Percentiles rank a stretch among this genome's conserved stretches.
Evolutionary conservation across 345 rosid species (phyloP).

Genomic region (Citrus reticulata): DNA sequence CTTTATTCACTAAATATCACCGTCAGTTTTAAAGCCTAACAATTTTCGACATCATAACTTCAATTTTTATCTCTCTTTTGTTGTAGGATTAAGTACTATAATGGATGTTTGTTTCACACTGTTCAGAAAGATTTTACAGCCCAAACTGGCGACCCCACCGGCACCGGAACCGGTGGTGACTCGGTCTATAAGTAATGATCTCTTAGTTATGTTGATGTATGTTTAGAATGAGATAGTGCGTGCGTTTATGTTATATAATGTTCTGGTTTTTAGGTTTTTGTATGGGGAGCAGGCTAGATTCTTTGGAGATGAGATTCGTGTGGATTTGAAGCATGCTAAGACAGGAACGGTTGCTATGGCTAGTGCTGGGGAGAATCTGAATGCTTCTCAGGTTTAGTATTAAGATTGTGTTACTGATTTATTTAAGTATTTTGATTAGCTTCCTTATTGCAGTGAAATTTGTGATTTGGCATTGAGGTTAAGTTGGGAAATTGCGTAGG

Average conservation of each 20-base stretch:
- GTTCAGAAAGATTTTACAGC: slow-evolving; percentile 91
- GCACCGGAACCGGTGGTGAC: slow-evolving; percentile 80
- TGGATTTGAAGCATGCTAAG: slow-evolving; percentile 78
- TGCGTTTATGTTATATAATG: not conserved
- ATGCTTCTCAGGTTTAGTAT: slow-evolving; percentile 84
- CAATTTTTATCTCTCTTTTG: not conserved
- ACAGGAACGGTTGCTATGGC: slow-evolving; percentile 94
- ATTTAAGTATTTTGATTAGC: not conserved
- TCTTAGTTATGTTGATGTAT: not conserved
- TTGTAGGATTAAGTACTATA: slow-evolving; percentile 79
- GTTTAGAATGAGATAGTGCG: not conserved
- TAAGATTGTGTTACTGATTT: not conserved
- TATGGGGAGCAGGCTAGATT: slow-evolving; percentile 94
- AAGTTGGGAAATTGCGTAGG: not conserved
- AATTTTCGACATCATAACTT: not conserved
- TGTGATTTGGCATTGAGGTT: not conserved
- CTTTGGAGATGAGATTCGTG: slow-evolving; percentile 81
- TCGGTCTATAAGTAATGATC: slow-evolving; percentile 74
- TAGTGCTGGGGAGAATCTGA: slow-evolving; percentile 91
- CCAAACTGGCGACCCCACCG: slow-evolving; percentile 86
- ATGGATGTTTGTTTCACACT: slow-evolving; percentile 81
- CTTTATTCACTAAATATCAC: not conserved
- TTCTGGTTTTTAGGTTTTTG: slow-evolving; percentile 47
- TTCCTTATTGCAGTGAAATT: not conserved
- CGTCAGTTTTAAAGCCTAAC: not conserved